Evolutionary conservation across 2,329 filamentous ascomycete species (phyloP).

Genomic region (Colletotrichum gigasporum): DNA sequence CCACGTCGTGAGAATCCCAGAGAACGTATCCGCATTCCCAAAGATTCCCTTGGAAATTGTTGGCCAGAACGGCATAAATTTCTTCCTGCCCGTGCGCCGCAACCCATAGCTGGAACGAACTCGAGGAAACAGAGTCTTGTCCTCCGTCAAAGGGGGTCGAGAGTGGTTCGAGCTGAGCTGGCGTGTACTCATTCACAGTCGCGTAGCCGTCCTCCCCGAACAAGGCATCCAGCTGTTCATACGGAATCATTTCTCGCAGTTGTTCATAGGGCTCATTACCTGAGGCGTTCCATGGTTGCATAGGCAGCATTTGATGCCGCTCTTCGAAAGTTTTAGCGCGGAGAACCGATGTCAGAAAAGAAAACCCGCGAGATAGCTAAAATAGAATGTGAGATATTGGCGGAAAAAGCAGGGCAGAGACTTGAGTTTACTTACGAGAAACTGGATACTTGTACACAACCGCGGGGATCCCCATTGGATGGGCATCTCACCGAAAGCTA

Average conservation of each 20-base stretch:
- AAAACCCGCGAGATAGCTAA: neutral
- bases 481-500: neutral
- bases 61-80: neutral
- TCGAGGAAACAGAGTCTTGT: neutral
- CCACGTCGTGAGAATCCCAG: slow-evolving; percentile 4
- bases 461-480: neutral
- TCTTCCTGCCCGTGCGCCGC: neutral
- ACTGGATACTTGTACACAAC: neutral
- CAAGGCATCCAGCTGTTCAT: neutral
- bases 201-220: neutral
- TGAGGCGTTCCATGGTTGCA: too few relatives aligned
- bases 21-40: neutral
- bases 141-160: neutral
- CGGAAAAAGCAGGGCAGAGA: neutral
- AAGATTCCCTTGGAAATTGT: neutral
- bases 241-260: neutral
- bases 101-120: neutral
- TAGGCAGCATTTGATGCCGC: neutral
- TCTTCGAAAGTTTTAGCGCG: neutral
- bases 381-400: neutral
- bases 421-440: neutral
- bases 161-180: neutral
- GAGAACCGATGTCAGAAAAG: neutral
- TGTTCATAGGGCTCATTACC: neutral
- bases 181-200: too few relatives aligned